Conservation (phyloP, 129 eudicot species). For the Erigeron canadensis region DNA sequence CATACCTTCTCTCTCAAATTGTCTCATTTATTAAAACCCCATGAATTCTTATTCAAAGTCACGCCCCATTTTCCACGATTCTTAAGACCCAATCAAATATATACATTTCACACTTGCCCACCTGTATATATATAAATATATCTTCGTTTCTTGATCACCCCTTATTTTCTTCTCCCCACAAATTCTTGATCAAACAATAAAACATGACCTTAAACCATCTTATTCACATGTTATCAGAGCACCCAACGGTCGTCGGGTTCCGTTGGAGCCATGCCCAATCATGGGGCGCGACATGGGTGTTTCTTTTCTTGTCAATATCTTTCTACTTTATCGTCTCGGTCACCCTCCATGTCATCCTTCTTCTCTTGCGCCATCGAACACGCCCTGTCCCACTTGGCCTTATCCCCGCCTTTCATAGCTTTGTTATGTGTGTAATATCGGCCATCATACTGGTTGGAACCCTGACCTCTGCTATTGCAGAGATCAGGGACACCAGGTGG, state of each 20-base stretch:
- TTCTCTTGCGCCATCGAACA: slow-evolving; percentile 37
- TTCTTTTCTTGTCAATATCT: slow-evolving; percentile 50
- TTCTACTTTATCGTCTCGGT: slow-evolving; percentile 35
- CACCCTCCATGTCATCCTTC: slow-evolving; percentile 55
- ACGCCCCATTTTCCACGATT: slow-evolving; percentile 22
- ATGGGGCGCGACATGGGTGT: slow-evolving; percentile 67
- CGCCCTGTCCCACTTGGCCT: slow-evolving; percentile 61
- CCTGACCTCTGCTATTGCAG: slow-evolving; percentile 45
- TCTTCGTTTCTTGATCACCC: neutral
- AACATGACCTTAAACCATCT: neutral
- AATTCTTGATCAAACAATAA: slow-evolving; percentile 2
- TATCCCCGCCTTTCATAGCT: slow-evolving; percentile 65
- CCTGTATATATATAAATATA: neutral
- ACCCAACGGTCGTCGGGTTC: slow-evolving; percentile 42
- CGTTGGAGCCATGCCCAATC: slow-evolving; percentile 59
- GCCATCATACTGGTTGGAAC: slow-evolving; percentile 46
- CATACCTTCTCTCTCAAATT: slow-evolving; percentile 7
- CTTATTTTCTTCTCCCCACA: neutral
- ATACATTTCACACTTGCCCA: neutral
- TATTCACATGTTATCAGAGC: slow-evolving; percentile 35
- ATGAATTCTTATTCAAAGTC: slow-evolving; percentile 26
- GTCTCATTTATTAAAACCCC: neutral
- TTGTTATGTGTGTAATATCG: slow-evolving; percentile 46
- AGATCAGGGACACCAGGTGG: slow-evolving; percentile 68
- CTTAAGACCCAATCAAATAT: slow-evolving; percentile 25